A percentile compares a stretch with the other conserved stretches of the same genome.
phyloP scores from a whole-genome alignment of 495 filamentous ascomycete genomes.

The Aspergillus diversus region DNA sequence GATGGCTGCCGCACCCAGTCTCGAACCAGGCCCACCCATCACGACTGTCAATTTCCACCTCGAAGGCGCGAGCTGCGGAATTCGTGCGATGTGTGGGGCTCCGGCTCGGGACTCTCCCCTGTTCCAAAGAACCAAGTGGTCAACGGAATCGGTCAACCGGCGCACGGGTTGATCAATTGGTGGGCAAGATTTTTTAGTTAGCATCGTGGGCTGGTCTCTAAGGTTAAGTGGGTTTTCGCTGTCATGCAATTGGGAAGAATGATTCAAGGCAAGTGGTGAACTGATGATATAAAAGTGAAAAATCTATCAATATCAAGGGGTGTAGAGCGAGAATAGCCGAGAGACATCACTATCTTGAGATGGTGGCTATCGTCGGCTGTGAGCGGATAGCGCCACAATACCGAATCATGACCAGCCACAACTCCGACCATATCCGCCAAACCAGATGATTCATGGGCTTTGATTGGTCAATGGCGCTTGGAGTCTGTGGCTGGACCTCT shows the following conservation, averaged over 20 bases:
- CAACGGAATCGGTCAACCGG: too few species aligned
- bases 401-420: conserved; percentile 5
- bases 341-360: background rate
- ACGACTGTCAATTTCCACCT: too few species aligned
- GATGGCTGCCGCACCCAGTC: too few species aligned
- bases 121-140: background rate
- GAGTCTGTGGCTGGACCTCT: conserved; percentile 11
- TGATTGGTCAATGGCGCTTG: conserved; percentile 6
- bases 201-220: background rate
- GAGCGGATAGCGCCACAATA: conserved; percentile 2
- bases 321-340: conserved; percentile 16
- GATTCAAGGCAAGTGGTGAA: background rate
- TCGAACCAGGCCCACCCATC: too few species aligned
- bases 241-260: background rate
- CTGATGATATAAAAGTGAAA: background rate
- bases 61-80: too few species aligned
- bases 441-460: background rate
- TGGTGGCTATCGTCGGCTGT: conserved; percentile 10
- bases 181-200: too few species aligned
- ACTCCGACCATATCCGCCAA: conserved; percentile 6
- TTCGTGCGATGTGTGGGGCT: too few species aligned
- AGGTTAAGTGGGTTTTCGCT: background rate
- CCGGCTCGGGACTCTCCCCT: too few species aligned
- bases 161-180: too few species aligned
- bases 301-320: background rate